Conservation (phyloP, 1,284 basidiomycete species). For the Abortiporus biennis region DNA sequence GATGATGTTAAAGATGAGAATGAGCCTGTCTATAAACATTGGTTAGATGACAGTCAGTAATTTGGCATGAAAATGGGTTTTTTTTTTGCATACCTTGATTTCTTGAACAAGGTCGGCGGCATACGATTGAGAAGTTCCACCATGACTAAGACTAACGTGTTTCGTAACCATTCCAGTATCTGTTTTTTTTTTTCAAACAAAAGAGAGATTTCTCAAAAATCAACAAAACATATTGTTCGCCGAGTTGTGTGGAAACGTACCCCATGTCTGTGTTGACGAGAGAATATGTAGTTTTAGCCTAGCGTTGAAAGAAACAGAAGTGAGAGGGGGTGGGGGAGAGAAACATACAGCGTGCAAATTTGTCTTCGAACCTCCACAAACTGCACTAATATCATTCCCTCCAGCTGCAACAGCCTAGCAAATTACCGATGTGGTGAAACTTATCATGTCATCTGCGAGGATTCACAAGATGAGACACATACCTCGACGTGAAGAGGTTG, state of each 20-base stretch:
- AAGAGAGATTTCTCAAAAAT: background rate
- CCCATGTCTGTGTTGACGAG: conserved; percentile 23
- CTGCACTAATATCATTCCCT: conserved; percentile 23
- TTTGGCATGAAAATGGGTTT: background rate
- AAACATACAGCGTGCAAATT: conserved; percentile 44
- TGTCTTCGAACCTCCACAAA: conserved; percentile 26
- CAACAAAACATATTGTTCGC: too few species aligned
- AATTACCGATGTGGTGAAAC: conserved; percentile 5
- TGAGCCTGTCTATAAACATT: conserved; percentile 5
- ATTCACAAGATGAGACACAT: conserved; percentile 37
- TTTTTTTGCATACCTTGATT: conserved; percentile 7
- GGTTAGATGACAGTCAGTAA: background rate
- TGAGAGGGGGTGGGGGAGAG: background rate
- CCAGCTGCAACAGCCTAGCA: conserved; percentile 20
- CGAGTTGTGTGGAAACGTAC: conserved; percentile 11
- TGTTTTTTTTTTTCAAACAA: background rate
- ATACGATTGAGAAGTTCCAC: conserved; percentile 7
- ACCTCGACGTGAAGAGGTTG: conserved; percentile 10
- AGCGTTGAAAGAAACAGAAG: background rate
- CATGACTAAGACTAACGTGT: conserved; percentile 9
- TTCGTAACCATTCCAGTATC: conserved; percentile 12
- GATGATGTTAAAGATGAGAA: conserved; percentile 7
- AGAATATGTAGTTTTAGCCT: conserved; percentile 7
- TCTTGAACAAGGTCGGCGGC: conserved; percentile 7
- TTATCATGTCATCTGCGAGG: conserved; percentile 9